phyloP scores from a whole-genome alignment of 768 basidiomycete species.

The Suillus subalutaceus region DNA sequence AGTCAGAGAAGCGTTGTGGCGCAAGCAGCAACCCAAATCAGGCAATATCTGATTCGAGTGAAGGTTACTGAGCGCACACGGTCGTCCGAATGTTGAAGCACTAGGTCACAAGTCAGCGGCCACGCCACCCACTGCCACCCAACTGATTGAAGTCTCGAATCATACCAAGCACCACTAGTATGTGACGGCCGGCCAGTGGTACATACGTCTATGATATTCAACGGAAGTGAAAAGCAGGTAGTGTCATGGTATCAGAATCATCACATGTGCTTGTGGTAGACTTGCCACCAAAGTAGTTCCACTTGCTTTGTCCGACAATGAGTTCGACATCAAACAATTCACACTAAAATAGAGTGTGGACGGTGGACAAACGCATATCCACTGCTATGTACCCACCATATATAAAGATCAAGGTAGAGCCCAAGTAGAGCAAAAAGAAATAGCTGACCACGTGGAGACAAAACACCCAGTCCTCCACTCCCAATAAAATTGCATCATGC shows the following conservation, averaged over 20 bases:
- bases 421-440: neutral
- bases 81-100: neutral
- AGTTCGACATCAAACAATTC: neutral
- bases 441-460: neutral
- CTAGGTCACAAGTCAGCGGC: neutral
- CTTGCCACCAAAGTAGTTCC: neutral
- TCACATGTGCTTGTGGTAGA: neutral
- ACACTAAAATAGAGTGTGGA: neutral
- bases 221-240: neutral
- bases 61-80: neutral
- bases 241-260: neutral
- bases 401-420: neutral
- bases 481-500: neutral
- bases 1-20: no score
- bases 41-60: no score
- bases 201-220: neutral
- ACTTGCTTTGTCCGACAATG: neutral
- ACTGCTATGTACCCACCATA: neutral
- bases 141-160: neutral
- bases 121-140: no score
- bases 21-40: no score
- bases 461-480: neutral
- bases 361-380: neutral
- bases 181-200: neutral
- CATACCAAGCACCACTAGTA: neutral